These are phyloP conservation scores for Boechera stricta DNA, from an alignment of 345 rosid genomes.

Conservation along the genomic window DNA sequence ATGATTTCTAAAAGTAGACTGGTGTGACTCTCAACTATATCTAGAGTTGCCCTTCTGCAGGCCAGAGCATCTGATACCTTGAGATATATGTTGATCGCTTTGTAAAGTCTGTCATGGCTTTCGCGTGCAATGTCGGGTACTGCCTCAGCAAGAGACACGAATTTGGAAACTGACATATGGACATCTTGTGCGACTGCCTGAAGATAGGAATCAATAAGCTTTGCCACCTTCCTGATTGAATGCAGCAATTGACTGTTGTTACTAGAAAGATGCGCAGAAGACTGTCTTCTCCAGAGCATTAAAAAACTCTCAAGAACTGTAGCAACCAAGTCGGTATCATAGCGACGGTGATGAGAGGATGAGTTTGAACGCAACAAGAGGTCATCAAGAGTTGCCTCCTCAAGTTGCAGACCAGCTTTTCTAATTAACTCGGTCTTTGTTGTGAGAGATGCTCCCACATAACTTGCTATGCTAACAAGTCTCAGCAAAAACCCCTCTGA, in stretches of 20 bases:
- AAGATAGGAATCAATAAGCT: conserved; percentile 77
- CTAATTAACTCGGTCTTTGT: conserved; percentile 81
- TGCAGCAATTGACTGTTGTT: conserved; percentile 48
- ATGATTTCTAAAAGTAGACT: conserved; percentile 12
- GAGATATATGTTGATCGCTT: conserved; percentile 82
- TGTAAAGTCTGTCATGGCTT: conserved; percentile 86
- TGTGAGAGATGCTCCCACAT: conserved; percentile 67
- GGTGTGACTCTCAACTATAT: conserved; percentile 23
- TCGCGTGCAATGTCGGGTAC: conserved; percentile 70
- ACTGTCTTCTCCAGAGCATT: conserved; percentile 72
- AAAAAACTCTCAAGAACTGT: conserved; percentile 69
- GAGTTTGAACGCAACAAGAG: conserved; percentile 67
- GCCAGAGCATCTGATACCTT: conserved; percentile 57
- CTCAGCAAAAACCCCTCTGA: conserved; percentile 80
- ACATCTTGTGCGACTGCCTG: conserved; percentile 72
- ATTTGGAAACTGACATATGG: conserved; percentile 62
- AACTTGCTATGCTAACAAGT: conserved; percentile 74
- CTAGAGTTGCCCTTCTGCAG: not conserved
- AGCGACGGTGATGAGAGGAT: conserved; percentile 50
- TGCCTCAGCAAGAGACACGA: conserved; percentile 73
- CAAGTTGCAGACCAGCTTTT: conserved; percentile 76
- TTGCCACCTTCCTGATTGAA: conserved; percentile 70
- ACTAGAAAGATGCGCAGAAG: conserved; percentile 51
- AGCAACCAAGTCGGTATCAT: conserved; percentile 73
- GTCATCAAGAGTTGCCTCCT: conserved; percentile 72